Evolutionary conservation across 2,329 filamentous ascomycete genomes (phyloP), one percentile per base, ranked within the genome.

Genomic region (Fusarium begoniae): DNA sequence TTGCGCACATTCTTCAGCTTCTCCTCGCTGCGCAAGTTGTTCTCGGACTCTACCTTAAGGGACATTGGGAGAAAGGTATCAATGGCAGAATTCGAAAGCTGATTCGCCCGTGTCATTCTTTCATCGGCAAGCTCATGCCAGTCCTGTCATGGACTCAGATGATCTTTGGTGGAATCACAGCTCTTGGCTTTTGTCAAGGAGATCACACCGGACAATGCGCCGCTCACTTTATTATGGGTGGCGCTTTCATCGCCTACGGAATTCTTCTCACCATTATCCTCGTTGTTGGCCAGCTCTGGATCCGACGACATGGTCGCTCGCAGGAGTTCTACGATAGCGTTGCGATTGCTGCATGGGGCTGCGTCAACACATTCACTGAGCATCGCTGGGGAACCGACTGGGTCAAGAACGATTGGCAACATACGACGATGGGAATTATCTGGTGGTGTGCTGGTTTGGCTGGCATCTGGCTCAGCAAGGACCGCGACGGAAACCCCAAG

Each of bases 151-250:
- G 96, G 96, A 88, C 92, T 11, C 96, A 99, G 85, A 97, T 99
- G 91, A 81, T 99, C 12, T 98, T 99, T 82, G 96, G 96, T 57
- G 96, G 95, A 44, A 98, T 99, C 79, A 96, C 96, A 0, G 88
- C 93, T 8, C 87, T 98, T 63, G 96, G 96, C 28, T 98, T 98
- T 86, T 99, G 96, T 82, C 93, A 94, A 75, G 94, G 88, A 61
- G 95, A 98, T 66, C 96, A 99, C 80, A 82, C 95, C 3, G 96
- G 95, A 38, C 96, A 99, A 83, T 99, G 96, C 83, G 85, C 94
- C 47, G 96, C 96, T 3, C 96, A 99, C 83, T 99, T 98, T 83
- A 99, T 98, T 82, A 99, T 99, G 96, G 96, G 96, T 50, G 93
- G 93, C 75, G 95, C 96, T 2, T 99, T 99, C 81, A 96, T 99